Evolutionary conservation across 441 rosid species (phyloP).

Genomic region (Gossypium trilobum): DNA sequence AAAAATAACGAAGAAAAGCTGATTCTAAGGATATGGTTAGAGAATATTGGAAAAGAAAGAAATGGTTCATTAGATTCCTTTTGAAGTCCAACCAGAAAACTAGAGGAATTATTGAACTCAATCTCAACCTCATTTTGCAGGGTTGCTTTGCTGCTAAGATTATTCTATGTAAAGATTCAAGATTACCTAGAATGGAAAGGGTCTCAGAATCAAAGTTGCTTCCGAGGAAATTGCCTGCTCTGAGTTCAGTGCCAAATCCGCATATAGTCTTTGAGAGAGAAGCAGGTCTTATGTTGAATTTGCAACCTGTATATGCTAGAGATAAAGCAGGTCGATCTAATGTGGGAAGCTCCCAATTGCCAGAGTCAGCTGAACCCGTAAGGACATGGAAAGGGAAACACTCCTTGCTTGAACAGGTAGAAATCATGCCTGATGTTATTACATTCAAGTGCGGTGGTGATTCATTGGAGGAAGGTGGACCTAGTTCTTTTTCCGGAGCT

Average conservation of each 20-base stretch:
- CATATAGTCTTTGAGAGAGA: constrained; percentile 36
- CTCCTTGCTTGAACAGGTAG: constrained; percentile 40
- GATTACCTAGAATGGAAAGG: constrained; percentile 51
- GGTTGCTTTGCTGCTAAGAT: constrained; percentile 18
- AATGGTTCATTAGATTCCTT: background rate
- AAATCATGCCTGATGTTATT: constrained; percentile 34
- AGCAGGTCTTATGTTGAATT: constrained; percentile 30
- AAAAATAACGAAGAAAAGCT: background rate
- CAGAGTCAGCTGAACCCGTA: constrained; percentile 34
- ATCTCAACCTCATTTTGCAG: constrained; percentile 27
- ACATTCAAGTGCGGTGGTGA: constrained; percentile 41
- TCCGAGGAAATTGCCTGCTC: constrained; percentile 39
- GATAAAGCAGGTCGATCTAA: constrained; percentile 35
- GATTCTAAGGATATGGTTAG: background rate
- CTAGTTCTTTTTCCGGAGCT: constrained; percentile 70
- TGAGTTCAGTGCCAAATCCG: constrained; percentile 35
- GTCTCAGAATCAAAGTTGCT: constrained; percentile 40
- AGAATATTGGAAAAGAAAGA: background rate
- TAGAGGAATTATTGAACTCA: constrained; percentile 6
- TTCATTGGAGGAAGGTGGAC: constrained; percentile 57
- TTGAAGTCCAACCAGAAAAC: background rate
- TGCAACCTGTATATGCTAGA: constrained; percentile 39
- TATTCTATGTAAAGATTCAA: constrained; percentile 26
- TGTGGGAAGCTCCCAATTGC: constrained; percentile 29
- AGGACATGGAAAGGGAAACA: constrained; percentile 59